These are phyloP conservation scores for Pythium sukuiense DNA, from an alignment of 352 stramenopile species.

Conservation along the genomic window DNA sequence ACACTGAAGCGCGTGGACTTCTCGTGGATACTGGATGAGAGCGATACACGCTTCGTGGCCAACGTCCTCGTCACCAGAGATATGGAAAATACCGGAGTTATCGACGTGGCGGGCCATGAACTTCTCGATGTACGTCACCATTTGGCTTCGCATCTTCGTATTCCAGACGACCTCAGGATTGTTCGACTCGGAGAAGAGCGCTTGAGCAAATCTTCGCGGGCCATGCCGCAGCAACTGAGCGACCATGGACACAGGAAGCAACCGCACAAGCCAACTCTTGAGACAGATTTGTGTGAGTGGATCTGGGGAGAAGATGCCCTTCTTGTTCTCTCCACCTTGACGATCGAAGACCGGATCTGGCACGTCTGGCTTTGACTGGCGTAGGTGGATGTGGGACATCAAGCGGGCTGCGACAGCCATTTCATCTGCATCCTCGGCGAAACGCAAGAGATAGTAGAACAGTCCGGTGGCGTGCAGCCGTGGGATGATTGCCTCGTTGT, in stretches of 20 bases:
- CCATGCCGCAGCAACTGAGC: slow-evolving; percentile 82
- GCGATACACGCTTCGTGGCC: slow-evolving; percentile 80
- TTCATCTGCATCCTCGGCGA: slow-evolving; percentile 77
- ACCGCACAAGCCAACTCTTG: slow-evolving; percentile 80
- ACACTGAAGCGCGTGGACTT: slow-evolving; percentile 85
- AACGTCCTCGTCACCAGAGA: slow-evolving; percentile 60
- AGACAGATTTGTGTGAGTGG: slow-evolving; percentile 81
- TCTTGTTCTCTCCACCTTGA: slow-evolving; percentile 81
- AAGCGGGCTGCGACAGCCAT: slow-evolving; percentile 79
- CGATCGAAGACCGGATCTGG: slow-evolving; percentile 64
- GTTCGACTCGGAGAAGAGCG: slow-evolving; percentile 81
- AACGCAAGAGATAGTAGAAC: slow-evolving; percentile 87
- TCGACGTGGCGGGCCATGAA: slow-evolving; percentile 80
- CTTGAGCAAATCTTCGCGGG: slow-evolving; percentile 67
- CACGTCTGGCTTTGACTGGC: slow-evolving; percentile 67
- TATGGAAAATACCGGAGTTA: slow-evolving; percentile 68
- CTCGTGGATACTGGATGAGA: slow-evolving; percentile 78
- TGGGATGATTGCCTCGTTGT: slow-evolving; percentile 85
- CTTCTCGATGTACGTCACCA: slow-evolving; percentile 85
- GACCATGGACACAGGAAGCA: slow-evolving; percentile 85
- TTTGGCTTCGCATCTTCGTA: slow-evolving; percentile 80
- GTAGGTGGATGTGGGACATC: slow-evolving; percentile 82
- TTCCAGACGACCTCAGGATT: slow-evolving; percentile 89
- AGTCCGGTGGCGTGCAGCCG: slow-evolving; percentile 81
- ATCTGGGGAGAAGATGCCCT: slow-evolving; percentile 76